A percentile compares a stretch with the other conserved stretches of the same genome.
Evolutionary conservation across 192 early-diverging fungal genomes (phyloP).

Genomic region (Mycoemilia scoparia): DNA sequence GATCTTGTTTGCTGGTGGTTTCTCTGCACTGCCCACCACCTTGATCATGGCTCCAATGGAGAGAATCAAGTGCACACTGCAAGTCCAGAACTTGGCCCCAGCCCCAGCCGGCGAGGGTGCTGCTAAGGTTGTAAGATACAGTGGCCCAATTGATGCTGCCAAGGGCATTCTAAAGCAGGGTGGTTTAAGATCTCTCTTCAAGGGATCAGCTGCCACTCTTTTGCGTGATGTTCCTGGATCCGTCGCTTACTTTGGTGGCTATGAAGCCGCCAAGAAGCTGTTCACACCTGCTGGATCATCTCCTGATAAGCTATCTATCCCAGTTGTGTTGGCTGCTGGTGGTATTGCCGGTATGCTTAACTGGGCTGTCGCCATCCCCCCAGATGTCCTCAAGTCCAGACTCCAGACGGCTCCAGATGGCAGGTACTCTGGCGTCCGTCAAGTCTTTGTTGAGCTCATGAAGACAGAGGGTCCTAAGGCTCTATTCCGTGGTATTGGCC

Average conservation of each 20-base stretch:
- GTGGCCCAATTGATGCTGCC: conserved; percentile 79
- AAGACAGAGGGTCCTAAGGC: conserved; percentile 36
- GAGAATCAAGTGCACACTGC: conserved; percentile 88
- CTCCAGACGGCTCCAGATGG: conserved; percentile 46
- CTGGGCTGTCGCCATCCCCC: conserved; percentile 64
- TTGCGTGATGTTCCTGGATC: conserved; percentile 85
- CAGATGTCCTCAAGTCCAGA: conserved; percentile 73
- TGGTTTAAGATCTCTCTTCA: conserved; percentile 72
- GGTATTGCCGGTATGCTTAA: conserved; percentile 97
- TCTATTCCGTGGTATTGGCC: conserved; percentile 68
- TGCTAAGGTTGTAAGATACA: conserved; percentile 47
- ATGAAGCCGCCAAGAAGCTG: conserved; percentile 65
- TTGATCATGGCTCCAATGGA: conserved; percentile 89
- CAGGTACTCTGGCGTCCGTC: conserved; percentile 26
- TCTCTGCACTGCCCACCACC: conserved; percentile 91
- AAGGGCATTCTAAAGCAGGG: conserved; percentile 68
- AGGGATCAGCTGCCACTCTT: conserved; percentile 86
- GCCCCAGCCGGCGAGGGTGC: conserved; percentile 7
- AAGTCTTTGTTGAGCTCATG: conserved; percentile 34
- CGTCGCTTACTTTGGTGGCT: conserved; percentile 89
- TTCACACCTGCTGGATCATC: conserved; percentile 45
- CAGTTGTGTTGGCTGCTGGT: conserved; percentile 82
- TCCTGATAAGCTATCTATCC: conserved; percentile 55
- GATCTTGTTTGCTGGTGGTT: conserved; percentile 74
- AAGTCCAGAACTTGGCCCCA: too few relatives aligned